Conservation (phyloP, 2,329 filamentous ascomycete genomes). For the Zymoseptoria ardabiliae region DNA sequence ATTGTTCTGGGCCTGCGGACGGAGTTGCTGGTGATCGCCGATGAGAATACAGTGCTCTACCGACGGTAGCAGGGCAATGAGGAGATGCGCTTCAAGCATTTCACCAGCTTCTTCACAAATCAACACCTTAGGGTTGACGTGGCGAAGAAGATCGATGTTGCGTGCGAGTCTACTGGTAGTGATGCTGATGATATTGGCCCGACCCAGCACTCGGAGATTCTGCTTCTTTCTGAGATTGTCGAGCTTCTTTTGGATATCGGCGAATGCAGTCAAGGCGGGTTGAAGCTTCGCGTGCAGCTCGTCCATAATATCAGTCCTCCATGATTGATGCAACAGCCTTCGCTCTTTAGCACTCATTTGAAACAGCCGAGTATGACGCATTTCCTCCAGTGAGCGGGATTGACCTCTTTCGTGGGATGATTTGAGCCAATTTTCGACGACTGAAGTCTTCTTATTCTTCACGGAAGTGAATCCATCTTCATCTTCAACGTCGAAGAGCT, state of each 20-base stretch:
- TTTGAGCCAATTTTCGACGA: slow-evolving; percentile 9
- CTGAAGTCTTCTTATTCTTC: not conserved
- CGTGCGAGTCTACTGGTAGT: slow-evolving; percentile 54
- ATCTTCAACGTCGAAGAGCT: slow-evolving; percentile 7
- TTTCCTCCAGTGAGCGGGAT: slow-evolving; percentile 1
- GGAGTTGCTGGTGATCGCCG: slow-evolving; percentile 56
- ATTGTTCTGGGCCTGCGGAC: slow-evolving; percentile 51
- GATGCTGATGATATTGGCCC: slow-evolving; percentile 49
- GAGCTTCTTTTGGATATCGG: not conserved
- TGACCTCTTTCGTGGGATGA: not conserved
- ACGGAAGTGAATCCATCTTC: slow-evolving; percentile 18
- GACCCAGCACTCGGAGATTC: slow-evolving; percentile 33
- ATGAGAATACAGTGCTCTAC: slow-evolving; percentile 58
- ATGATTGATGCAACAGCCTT: slow-evolving; percentile 2
- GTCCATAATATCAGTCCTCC: slow-evolving; percentile 2
- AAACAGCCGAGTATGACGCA: not conserved
- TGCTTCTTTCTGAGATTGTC: slow-evolving; percentile 25
- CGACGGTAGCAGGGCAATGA: slow-evolving; percentile 53
- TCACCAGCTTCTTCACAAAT: slow-evolving; percentile 58
- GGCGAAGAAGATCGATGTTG: slow-evolving; percentile 48
- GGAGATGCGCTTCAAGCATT: slow-evolving; percentile 56
- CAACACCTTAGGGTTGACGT: slow-evolving; percentile 32
- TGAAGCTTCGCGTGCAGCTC: slow-evolving; percentile 11
- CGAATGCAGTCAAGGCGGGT: slow-evolving; percentile 3
- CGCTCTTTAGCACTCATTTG: slow-evolving; percentile 9